Percentiles rank a stretch among this genome's conserved stretches.
Evolutionary conservation across 805 yeast genomes (phyloP).

Genomic region (Candida quercuum): DNA sequence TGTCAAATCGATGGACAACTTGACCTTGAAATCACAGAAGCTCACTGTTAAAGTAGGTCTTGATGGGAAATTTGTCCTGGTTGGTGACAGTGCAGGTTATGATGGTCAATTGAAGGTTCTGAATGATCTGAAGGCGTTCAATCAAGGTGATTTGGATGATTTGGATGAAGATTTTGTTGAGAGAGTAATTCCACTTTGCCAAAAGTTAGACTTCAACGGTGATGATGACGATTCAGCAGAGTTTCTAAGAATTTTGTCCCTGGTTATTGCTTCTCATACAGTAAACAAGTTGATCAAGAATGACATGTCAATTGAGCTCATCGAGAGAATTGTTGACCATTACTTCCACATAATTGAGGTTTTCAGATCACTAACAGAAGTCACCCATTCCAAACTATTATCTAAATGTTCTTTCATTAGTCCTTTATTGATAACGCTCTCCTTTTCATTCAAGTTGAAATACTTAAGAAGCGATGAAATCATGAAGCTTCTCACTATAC

Average conservation of each 20-base stretch:
- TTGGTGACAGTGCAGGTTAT: no score
- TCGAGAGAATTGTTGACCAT: slow-evolving; percentile 9
- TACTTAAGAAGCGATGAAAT: slow-evolving; percentile 7
- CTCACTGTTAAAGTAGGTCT: no score
- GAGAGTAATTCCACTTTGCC: no score
- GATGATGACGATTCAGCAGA: slow-evolving; percentile 1
- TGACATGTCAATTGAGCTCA: slow-evolving; percentile 8
- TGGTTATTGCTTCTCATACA: slow-evolving; percentile 12
- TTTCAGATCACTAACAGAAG: slow-evolving; percentile 4
- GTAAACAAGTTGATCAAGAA: slow-evolving; percentile 13
- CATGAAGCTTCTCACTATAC: slow-evolving; percentile 11
- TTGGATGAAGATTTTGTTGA: no score
- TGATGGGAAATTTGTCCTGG: no score
- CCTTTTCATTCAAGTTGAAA: slow-evolving; percentile 17
- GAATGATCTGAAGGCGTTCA: no score
- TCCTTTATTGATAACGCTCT: slow-evolving; percentile 20
- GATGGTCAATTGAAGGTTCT: no score
- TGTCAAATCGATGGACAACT: not conserved
- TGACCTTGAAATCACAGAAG: no score
- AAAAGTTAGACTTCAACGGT: no score
- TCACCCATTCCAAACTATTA: slow-evolving; percentile 6
- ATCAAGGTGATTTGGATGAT: no score
- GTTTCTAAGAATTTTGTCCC: slow-evolving; percentile 9
- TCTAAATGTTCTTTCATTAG: slow-evolving; percentile 15
- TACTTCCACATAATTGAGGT: slow-evolving; percentile 11